Evolutionary conservation across 2,329 filamentous ascomycete species (phyloP).

Genomic region (Cladophialophora yegresii): DNA sequence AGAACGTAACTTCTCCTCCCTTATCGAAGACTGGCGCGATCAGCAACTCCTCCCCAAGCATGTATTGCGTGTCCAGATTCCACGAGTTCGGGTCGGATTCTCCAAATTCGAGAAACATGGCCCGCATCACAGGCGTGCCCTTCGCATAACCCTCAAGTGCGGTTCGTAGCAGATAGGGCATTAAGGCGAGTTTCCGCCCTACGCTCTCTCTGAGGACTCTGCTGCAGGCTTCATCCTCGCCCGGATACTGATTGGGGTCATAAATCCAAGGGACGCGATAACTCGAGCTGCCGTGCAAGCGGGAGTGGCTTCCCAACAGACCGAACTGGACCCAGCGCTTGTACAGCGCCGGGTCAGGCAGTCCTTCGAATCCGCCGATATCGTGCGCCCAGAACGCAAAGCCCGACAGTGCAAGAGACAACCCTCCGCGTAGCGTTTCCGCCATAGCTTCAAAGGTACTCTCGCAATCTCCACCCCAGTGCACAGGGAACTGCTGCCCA

Average conservation of each 20-base stretch:
- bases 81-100: constrained; percentile 65
- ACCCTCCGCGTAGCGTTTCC: constrained; percentile 67
- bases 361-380: constrained; percentile 72
- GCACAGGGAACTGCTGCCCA: constrained; percentile 67
- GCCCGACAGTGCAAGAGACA: constrained; percentile 64
- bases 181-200: constrained; percentile 57
- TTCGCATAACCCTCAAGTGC: constrained; percentile 54
- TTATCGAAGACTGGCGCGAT: constrained; percentile 67
- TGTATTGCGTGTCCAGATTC: constrained; percentile 70
- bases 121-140: constrained; percentile 64
- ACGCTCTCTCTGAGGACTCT: constrained; percentile 59
- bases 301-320: constrained; percentile 68
- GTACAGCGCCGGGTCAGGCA: constrained; percentile 67
- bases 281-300: constrained; percentile 68
- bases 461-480: constrained; percentile 76
- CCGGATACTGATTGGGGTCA: constrained; percentile 45
- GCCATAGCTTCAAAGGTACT: constrained; percentile 72
- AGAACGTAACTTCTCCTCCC: constrained; percentile 65
- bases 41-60: constrained; percentile 67
- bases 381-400: constrained; percentile 71
- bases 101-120: constrained; percentile 70
- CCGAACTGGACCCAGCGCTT: constrained; percentile 80
- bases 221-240: constrained; percentile 55
- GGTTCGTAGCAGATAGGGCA: constrained; percentile 60
- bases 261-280: constrained; percentile 77